Base-by-base conservation (phyloP, 768 basidiomycete genomes). In the Gloeostereum incarnatum region DNA sequence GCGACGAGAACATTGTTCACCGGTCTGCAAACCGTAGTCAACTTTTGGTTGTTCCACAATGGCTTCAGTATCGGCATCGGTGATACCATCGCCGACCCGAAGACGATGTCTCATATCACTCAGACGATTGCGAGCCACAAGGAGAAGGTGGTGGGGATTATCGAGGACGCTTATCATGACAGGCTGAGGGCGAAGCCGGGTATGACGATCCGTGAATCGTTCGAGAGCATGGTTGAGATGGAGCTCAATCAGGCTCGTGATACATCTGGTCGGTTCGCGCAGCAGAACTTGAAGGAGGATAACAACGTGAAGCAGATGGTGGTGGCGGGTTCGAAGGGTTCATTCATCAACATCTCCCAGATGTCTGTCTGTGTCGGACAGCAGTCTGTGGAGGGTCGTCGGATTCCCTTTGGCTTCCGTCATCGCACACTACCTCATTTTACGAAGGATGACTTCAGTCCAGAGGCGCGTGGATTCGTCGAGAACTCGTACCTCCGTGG, bases 261-360 rank as follows among this genome's bases (percentile, higher is more conserved):
- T 54, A 75, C 76, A 33, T 91, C 91, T 20, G 96, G 96, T 68
- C 90, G 91, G 56, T 87, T 82, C 31, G 94, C 93, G n/a, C 91
- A 98, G 64, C 84, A 91, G 64, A 83, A 83, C 55, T 68, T 98
- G 73, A 98, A 98, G 71, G 89, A 90, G 58, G 93, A 96, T 63
- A 98, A 99, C 71, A 97, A 98, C 51, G 93, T 98, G 67, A 99
- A 98, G 72, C 96, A 98, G 74, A 99, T 99, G 96, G 94, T 98
- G 54, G 90, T 94, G 5, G 93, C 96, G 7, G 96, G 96, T 18
- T 96, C 96, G 9, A 98, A 99, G 62, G 92, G 93, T 61, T 92
- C 92, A 0, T 93, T 91, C 70, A 99, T 98, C 73, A 99, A 99
- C 61, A 97, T 99, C 52, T 98, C 96, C 8, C 96, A 99, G 63